Conservation (phyloP, 1,139 yeast species). For the Blastobotrys arbuscula region DNA sequence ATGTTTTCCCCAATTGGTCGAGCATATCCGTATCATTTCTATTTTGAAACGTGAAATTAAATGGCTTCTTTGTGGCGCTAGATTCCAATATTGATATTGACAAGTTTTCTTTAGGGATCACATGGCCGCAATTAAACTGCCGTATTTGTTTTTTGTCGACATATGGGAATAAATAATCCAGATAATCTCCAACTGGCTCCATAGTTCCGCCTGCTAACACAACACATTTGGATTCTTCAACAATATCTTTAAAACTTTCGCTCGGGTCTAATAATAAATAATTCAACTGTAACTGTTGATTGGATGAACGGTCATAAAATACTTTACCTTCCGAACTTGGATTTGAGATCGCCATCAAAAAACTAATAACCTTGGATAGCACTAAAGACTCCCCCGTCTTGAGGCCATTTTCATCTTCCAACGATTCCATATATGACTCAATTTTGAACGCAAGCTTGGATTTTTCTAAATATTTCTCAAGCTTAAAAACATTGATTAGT, state of each 20-base stretch:
- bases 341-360: conserved; percentile 60
- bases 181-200: conserved; percentile 80
- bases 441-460: conserved; percentile 82
- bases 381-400: conserved; percentile 48
- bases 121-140: conserved; percentile 74
- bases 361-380: conserved; percentile 59
- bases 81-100: conserved; percentile 50
- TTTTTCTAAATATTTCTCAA: conserved; percentile 56
- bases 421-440: conserved; percentile 57
- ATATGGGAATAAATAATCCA: conserved; percentile 60
- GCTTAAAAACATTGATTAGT: conserved; percentile 59
- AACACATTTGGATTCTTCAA: conserved; percentile 63
- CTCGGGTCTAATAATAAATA: conserved; percentile 83
- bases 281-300: conserved; percentile 40
- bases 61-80: conserved; percentile 29
- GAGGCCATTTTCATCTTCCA: conserved; percentile 16
- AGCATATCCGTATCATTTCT: conserved; percentile 48
- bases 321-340: conserved; percentile 80
- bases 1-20: conserved; percentile 46
- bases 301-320: conserved; percentile 49
- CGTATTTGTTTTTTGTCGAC: conserved; percentile 38
- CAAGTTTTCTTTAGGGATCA: conserved; percentile 67
- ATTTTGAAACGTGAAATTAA: conserved; percentile 67
- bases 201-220: conserved; percentile 93
- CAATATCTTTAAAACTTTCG: conserved; percentile 57